Evolutionary conservation across 2,329 filamentous ascomycete species (phyloP).

Genomic region (Pyricularia pennisetigena): DNA sequence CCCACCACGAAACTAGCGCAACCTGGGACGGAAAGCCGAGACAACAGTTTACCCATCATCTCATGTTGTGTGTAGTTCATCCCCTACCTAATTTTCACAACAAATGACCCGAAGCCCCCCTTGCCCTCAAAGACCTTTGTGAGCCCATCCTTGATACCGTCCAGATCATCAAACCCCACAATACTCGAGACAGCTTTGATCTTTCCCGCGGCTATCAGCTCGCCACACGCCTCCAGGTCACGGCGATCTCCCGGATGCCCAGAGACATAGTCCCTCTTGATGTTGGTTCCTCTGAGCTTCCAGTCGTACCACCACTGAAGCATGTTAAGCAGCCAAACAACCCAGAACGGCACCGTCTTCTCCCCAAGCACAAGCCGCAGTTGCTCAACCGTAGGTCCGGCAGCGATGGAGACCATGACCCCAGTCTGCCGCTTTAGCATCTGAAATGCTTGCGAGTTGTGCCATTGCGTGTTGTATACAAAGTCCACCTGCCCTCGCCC

Average conservation of each 20-base stretch:
- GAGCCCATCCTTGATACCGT: slow-evolving; percentile 29
- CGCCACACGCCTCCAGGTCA: slow-evolving; percentile 30
- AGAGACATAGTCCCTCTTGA: slow-evolving; percentile 34
- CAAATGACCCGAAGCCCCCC: slow-evolving; percentile 31
- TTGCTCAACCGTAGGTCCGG: slow-evolving; percentile 21
- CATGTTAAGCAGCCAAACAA: slow-evolving; percentile 13
- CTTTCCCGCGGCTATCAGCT: slow-evolving; percentile 29
- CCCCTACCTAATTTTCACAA: slow-evolving; percentile 23
- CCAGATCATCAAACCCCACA: slow-evolving; percentile 31
- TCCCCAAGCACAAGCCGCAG: slow-evolving; percentile 21
- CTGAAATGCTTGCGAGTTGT: slow-evolving; percentile 25
- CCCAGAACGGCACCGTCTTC: slow-evolving; percentile 22
- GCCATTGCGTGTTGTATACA: slow-evolving; percentile 36
- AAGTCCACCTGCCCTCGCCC: slow-evolving; percentile 36
- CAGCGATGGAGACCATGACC: slow-evolving; percentile 29
- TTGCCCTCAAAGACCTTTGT: slow-evolving; percentile 27
- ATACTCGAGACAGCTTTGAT: slow-evolving; percentile 30
- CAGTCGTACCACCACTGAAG: slow-evolving; percentile 30
- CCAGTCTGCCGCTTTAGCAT: slow-evolving; percentile 26
- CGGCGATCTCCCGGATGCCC: slow-evolving; percentile 27
- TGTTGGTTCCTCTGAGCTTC: slow-evolving; percentile 31
- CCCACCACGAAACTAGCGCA: background rate
- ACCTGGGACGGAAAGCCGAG: background rate
- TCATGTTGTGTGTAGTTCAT: background rate
- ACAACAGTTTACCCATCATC: too few relatives aligned